Conservation (phyloP, 1,284 basidiomycete genomes). For the Porodaedalea pini region DNA sequence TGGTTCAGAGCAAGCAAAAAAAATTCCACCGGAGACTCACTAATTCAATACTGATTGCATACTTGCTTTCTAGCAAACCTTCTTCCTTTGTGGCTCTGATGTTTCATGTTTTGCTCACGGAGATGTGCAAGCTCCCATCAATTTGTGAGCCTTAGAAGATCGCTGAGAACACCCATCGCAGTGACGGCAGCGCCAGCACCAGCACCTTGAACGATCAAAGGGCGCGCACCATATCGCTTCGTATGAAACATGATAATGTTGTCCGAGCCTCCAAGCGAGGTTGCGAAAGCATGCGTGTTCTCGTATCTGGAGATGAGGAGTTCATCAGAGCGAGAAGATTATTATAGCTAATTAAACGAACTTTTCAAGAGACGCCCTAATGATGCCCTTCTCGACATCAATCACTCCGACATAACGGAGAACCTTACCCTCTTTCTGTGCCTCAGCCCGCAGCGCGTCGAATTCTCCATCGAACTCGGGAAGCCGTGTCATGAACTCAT, state of each 20-base stretch:
- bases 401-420: conserved; percentile 94
- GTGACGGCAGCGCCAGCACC: conserved; percentile 97
- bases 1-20: too few relatives aligned
- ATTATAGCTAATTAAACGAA: conserved; percentile 33
- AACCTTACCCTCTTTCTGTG: conserved; percentile 76
- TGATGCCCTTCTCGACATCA: conserved; percentile 68
- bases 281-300: conserved; percentile 88
- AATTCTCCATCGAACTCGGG: conserved; percentile 86
- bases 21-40: too few relatives aligned
- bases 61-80: too few relatives aligned
- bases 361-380: conserved; percentile 89
- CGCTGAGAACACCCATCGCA: conserved; percentile 93
- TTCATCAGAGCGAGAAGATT: conserved; percentile 3
- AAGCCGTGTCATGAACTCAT: conserved; percentile 80
- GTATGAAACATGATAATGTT: conserved; percentile 99
- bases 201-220: conserved; percentile 91
- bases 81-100: too few relatives aligned
- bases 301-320: conserved; percentile 62
- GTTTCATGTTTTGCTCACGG: background rate
- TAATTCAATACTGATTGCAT: too few relatives aligned
- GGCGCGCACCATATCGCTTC: conserved; percentile 78
- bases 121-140: background rate
- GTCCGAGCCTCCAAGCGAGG: conserved; percentile 91
- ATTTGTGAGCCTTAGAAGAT: conserved; percentile 60
- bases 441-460: conserved; percentile 71